Evolutionary conservation across 164 flowering plant species (phyloP).

Genomic region (Sedum album): DNA sequence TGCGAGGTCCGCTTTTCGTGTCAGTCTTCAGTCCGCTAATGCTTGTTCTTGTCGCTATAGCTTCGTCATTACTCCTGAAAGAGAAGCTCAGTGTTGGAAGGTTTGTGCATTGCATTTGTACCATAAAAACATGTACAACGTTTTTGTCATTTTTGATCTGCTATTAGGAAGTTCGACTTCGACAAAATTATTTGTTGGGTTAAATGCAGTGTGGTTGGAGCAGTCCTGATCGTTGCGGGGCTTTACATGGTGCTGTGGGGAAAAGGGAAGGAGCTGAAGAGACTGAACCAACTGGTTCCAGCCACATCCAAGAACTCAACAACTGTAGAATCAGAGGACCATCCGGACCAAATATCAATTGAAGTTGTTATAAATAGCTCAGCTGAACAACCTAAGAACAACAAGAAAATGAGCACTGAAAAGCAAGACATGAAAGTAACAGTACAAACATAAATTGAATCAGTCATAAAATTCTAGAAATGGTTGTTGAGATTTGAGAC

Average conservation of each 20-base stretch:
- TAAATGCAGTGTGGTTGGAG: slow-evolving; percentile 29
- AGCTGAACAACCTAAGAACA: neutral
- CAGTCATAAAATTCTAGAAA: too few relatives aligned
- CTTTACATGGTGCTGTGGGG: slow-evolving; percentile 49
- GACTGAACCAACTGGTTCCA: slow-evolving; percentile 16
- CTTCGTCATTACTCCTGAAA: slow-evolving; percentile 28
- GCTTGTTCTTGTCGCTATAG: slow-evolving; percentile 41
- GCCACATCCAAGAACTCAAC: neutral
- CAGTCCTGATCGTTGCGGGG: slow-evolving; percentile 29
- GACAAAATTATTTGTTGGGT: neutral
- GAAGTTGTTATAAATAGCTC: neutral
- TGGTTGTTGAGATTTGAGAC: too few relatives aligned
- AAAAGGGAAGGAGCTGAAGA: slow-evolving; percentile 32
- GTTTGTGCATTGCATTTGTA: slow-evolving; percentile 14
- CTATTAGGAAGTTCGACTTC: too few relatives aligned
- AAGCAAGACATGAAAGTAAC: neutral
- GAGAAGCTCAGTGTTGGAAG: slow-evolving; percentile 46
- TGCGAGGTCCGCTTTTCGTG: slow-evolving; percentile 51
- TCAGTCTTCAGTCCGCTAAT: slow-evolving; percentile 47
- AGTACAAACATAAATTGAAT: neutral
- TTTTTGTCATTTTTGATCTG: too few relatives aligned
- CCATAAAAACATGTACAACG: neutral
- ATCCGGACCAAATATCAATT: neutral
- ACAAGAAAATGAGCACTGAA: neutral
- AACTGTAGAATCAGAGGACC: neutral